Conservation (phyloP, 2,329 filamentous ascomycete species). For the Pseudocercospora macadamiae region DNA sequence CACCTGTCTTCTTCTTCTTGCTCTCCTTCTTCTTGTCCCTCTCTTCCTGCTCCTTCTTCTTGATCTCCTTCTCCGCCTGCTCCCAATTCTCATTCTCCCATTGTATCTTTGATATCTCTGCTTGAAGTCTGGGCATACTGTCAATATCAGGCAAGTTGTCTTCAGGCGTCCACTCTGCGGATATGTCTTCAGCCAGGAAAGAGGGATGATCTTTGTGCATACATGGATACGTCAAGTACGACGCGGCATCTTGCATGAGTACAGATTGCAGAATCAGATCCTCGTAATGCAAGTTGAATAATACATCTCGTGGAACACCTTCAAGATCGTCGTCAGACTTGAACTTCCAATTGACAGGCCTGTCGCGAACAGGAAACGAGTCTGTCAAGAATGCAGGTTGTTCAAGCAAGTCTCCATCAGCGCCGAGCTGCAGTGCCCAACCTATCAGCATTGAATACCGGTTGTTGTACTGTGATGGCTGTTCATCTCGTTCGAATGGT, state of each 20-base stretch:
- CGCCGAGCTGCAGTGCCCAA: neutral
- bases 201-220: neutral
- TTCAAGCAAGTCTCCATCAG: neutral
- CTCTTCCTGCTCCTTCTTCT: too few relatives aligned
- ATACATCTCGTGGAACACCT: neutral
- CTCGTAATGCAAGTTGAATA: neutral
- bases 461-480: too few relatives aligned
- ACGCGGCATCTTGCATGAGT: neutral
- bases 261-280: neutral
- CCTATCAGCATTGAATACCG: neutral
- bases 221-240: neutral
- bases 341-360: neutral
- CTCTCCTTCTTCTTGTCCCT: too few relatives aligned
- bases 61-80: too few relatives aligned
- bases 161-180: too few relatives aligned
- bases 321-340: neutral
- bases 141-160: too few relatives aligned
- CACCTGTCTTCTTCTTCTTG: too few relatives aligned
- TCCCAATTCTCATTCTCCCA: too few relatives aligned
- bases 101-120: too few relatives aligned
- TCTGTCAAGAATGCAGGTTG: neutral
- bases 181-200: too few relatives aligned
- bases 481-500: neutral
- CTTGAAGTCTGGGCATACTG: too few relatives aligned
- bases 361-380: neutral